phyloP scores from a whole-genome alignment of 345 rosid genomes.

The Eucalyptus erythrocorys region DNA sequence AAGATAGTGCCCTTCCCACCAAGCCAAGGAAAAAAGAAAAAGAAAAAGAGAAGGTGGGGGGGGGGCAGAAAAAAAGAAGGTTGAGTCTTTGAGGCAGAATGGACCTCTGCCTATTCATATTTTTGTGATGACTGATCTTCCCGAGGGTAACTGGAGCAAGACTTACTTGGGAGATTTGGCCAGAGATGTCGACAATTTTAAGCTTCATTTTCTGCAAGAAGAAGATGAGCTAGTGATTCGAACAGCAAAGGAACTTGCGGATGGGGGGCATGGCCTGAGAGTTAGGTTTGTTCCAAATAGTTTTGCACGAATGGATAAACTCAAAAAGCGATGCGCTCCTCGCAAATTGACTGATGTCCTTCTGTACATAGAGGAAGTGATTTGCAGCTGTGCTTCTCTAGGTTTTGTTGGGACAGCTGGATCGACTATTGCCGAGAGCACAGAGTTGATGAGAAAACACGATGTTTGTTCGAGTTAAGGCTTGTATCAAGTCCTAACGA shows the following conservation, averaged over 20 bases:
- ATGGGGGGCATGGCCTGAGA: conserved; percentile 38
- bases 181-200: conserved; percentile 29
- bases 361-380: conserved; percentile 64
- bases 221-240: conserved; percentile 37
- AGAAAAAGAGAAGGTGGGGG: background rate
- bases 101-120: conserved; percentile 31
- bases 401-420: conserved; percentile 92
- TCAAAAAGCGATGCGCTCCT: conserved; percentile 31
- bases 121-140: conserved; percentile 92
- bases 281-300: conserved; percentile 21
- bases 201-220: conserved; percentile 44
- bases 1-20: background rate
- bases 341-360: conserved; percentile 36
- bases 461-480: conserved; percentile 18
- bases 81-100: conserved; percentile 28
- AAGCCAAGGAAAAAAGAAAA: background rate
- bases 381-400: conserved; percentile 93
- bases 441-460: conserved; percentile 64
- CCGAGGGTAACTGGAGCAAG: conserved; percentile 71
- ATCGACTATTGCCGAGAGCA: conserved; percentile 78
- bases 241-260: conserved; percentile 34
- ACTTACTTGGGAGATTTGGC: conserved; percentile 71
- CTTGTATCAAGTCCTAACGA: background rate
- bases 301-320: conserved; percentile 5
- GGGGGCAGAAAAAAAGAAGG: no score